Base-by-base conservation (phyloP, 2,329 filamentous ascomycete genomes). In the Penicillium olsonii region DNA sequence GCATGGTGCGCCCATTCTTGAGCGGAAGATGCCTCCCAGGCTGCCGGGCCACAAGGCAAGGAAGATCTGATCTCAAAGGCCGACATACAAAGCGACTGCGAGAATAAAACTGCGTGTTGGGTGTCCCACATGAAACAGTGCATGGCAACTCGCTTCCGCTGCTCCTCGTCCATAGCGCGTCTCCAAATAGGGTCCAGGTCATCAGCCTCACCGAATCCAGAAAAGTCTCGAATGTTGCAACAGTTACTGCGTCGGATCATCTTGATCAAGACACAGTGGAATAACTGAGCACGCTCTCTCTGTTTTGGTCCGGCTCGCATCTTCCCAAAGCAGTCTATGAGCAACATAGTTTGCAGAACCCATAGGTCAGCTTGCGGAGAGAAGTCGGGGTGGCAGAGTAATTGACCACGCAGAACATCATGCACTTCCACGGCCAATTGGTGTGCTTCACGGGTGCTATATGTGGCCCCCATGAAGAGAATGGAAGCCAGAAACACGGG, bases 41-140 rank as follows among this genome's bases (percentile, higher is more conserved):
- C 57, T 0, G 70, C 62, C 42, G 82, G 74, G 34, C 76, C 73
- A 57, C 80, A 84, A 0, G 83, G 83, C 2, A 85, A 63, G 2
- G 75, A 73, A 0, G 82, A 75, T 0, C 81, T 76, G 1, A 87
- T 73, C 57, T 85, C 83, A 42, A 85, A 85, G 0, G 82, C 80
- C 1, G 81, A 85, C 82, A 85, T 85, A 65, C 83, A 85, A 0
- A 86, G 73, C 4, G 80, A 84, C 59, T 85, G 83, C n/a, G 81
- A 84, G 62, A 85, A 85, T 0, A 85, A 70, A 0, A 85, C 81
- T 0, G 83, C 82, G 52, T 85, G 82, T 46, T 85, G 82, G 0
- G 81, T 84, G 55, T 85, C 83, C 83, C 83, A 85, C 72, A 85
- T 80, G 61, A 86, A 87, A 59, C 82, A 85, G 5, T 84, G 70